phyloP scores from a whole-genome alignment of 768 basidiomycete species.

The Phanerodontia chrysosporium region DNA sequence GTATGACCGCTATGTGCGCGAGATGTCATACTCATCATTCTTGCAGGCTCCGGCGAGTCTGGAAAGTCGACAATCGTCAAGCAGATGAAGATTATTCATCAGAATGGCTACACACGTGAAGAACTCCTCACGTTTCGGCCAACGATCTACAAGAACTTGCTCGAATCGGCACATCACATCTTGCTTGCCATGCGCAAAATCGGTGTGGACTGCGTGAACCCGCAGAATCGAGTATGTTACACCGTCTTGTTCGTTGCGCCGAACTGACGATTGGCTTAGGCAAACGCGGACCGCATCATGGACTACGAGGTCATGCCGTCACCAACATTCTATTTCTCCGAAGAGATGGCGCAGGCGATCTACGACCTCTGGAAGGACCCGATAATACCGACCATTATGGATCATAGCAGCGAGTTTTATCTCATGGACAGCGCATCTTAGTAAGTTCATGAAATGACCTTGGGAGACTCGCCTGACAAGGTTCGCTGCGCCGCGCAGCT shows the following conservation, averaged over 20 bases:
- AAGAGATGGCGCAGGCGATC: conserved; percentile 68
- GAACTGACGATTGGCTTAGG: conserved; percentile 16
- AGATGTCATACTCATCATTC: background rate
- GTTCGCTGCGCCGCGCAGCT: no score
- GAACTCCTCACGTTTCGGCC: conserved; percentile 76
- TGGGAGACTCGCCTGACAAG: no score
- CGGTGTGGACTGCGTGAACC: conserved; percentile 69
- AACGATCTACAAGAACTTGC: conserved; percentile 80
- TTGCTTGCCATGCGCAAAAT: conserved; percentile 85
- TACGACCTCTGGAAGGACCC: conserved; percentile 68
- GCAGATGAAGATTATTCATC: conserved; percentile 98
- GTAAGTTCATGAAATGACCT: no score
- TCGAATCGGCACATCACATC: conserved; percentile 86
- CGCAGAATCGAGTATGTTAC: conserved; percentile 52
- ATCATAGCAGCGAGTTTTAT: conserved; percentile 75
- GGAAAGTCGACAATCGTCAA: conserved; percentile 97
- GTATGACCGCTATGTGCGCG: no score
- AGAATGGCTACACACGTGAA: conserved; percentile 77
- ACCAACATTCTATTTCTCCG: conserved; percentile 43
- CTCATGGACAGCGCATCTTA: conserved; percentile 93
- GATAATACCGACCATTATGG: conserved; percentile 45
- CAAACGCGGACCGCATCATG: conserved; percentile 56
- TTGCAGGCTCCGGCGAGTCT: conserved; percentile 85
- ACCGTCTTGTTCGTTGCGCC: background rate
- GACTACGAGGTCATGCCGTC: conserved; percentile 50